These are phyloP conservation scores for Coccinonectria pachysandricola DNA, from an alignment of 2,329 filamentous ascomycete species.

Conservation along the genomic window DNA sequence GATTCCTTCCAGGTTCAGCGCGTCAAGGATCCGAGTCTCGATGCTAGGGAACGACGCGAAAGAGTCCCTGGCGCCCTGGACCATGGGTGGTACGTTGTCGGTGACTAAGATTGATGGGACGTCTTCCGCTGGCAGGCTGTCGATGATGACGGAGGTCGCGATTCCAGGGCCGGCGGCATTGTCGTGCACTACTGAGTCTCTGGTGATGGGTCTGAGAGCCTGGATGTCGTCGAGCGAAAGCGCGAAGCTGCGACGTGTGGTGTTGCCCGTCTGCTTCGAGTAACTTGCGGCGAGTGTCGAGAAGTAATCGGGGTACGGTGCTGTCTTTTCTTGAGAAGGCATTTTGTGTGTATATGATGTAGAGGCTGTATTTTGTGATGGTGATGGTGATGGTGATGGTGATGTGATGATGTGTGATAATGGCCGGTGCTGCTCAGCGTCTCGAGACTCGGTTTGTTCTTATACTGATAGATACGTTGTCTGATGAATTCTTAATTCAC, in stretches of 20 bases:
- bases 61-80: constrained; percentile 7
- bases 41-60: constrained; percentile 5
- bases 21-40: constrained; percentile 9
- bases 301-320: constrained; percentile 15
- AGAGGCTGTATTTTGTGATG: no score
- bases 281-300: constrained; percentile 18
- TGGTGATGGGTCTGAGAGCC: constrained; percentile 8
- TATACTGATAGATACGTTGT: no score
- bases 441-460: no score
- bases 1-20: constrained; percentile 11
- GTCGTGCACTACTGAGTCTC: constrained; percentile 20
- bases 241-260: constrained; percentile 15
- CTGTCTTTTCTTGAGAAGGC: no score
- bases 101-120: constrained; percentile 8
- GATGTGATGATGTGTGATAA: no score
- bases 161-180: constrained; percentile 24
- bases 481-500: no score
- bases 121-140: constrained; percentile 1
- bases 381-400: no score
- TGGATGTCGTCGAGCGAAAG: constrained; percentile 9
- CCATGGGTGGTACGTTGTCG: constrained; percentile 12
- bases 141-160: constrained; percentile 17
- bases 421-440: no score
- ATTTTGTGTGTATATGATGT: no score
- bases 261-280: constrained; percentile 18